Evolutionary conservation across 1,284 basidiomycete species (phyloP), one percentile per base, ranked within the genome.

Genomic region (Ceratobasidium sp.): DNA sequence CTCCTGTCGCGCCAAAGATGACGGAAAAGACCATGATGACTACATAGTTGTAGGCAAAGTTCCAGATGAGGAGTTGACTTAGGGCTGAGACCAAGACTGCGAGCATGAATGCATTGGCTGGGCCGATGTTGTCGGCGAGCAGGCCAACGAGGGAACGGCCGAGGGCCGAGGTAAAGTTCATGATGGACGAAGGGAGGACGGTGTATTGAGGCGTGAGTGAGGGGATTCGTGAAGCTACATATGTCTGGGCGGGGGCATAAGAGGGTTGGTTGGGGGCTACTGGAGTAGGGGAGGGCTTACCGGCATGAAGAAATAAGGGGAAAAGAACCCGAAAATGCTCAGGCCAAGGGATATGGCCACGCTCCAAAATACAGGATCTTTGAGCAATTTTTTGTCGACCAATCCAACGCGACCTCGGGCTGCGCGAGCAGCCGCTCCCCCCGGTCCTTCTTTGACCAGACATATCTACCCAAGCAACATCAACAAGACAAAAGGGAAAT

Each of bases 41-140:
- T 9, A 76, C 77, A 44, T 79, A 81, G 40, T 52, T 79, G 59
- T 79, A 79, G 15, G 80, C 81, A 29, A 80, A 79, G 56, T 82
- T 81, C 81, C 81, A 82, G 19, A 78, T 77, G 29, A 81, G 62
- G 11, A 81, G 76, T 73, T 82, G 81, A 2, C 79, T 66, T 4
- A 80, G 32, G 1, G 79, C 79, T 7, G 79, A 78, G 43, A 82
- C 78, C 52, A 78, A 43, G 57, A 81, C 74, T 25, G 78, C 73
- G 52, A 79, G 52, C 40, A 81, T 76, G n/a, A 81, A 78, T 40
- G 80, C 79, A 52, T 82, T 81, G 46, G 78, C 77, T 15, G 78
- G 76, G 32, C 81, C 81, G 19, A 81, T 77, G 17, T 70, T 67
- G 73, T 82, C 81, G 1, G 80, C 79, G n/a, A 78, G 49, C 32